These are phyloP conservation scores for Hypoxylon sp. DNA, from an alignment of 2,329 filamentous ascomycete species.

Conservation along the genomic window DNA sequence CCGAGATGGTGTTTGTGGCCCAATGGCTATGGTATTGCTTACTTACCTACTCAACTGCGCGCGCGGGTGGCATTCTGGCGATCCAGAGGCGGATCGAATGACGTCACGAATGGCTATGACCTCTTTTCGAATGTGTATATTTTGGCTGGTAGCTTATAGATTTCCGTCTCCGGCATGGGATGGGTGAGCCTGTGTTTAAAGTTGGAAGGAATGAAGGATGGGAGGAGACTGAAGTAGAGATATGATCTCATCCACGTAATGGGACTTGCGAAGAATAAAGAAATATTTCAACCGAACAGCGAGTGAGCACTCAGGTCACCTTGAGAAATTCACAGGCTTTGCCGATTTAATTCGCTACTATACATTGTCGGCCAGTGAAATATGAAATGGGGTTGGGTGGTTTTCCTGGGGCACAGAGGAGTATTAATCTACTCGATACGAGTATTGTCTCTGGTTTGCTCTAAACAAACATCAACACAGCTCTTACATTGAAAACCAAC, in stretches of 20 bases:
- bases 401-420: neutral
- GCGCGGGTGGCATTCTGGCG: neutral
- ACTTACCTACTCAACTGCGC: neutral
- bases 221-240: slow-evolving; percentile 12
- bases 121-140: slow-evolving; percentile 38
- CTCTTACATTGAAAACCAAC: too few species aligned
- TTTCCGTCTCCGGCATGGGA: slow-evolving; percentile 19
- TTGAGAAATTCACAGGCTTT: neutral
- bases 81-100: slow-evolving; percentile 25
- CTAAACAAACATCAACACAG: neutral
- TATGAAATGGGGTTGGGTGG: neutral
- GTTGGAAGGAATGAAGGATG: slow-evolving; percentile 12
- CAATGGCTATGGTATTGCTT: neutral
- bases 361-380: neutral
- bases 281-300: slow-evolving; percentile 1
- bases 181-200: slow-evolving; percentile 25
- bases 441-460: neutral
- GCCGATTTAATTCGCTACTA: neutral
- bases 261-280: slow-evolving; percentile 8
- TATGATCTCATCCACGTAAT: slow-evolving; percentile 25
- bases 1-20: neutral
- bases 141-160: slow-evolving; percentile 34
- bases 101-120: slow-evolving; percentile 41
- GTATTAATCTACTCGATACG: neutral
- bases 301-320: neutral